Conservation (phyloP, 2,329 filamentous ascomycete genomes). For the Botrytis pseudocinerea region DNA sequence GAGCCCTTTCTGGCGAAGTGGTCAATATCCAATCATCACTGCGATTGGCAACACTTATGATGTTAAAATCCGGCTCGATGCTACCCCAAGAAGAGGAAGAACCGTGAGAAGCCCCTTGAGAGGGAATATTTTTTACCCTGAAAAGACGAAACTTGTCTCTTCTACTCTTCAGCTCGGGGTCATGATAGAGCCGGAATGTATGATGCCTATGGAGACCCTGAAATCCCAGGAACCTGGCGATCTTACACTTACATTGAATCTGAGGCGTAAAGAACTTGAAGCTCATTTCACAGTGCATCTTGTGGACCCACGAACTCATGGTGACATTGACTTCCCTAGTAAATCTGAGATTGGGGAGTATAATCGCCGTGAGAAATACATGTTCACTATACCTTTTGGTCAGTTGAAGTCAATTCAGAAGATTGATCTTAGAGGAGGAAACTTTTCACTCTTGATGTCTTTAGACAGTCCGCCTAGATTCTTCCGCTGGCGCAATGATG, state of each 20-base stretch:
- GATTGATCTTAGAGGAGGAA: conserved; percentile 39
- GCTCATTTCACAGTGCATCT: conserved; percentile 45
- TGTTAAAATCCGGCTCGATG: neutral
- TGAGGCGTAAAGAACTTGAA: conserved; percentile 44
- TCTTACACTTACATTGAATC: conserved; percentile 45
- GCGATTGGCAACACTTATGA: neutral
- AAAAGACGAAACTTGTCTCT: conserved; percentile 46
- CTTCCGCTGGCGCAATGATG: conserved; percentile 40
- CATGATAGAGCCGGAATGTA: conserved; percentile 51
- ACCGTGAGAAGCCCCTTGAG: conserved; percentile 33
- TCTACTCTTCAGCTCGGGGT: conserved; percentile 62
- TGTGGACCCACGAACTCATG: conserved; percentile 33
- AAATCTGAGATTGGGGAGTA: conserved; percentile 25
- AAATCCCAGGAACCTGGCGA: conserved; percentile 19
- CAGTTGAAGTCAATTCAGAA: conserved; percentile 50
- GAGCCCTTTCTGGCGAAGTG: conserved; percentile 50
- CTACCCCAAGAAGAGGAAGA: neutral
- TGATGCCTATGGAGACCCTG: conserved; percentile 49
- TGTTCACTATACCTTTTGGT: conserved; percentile 43
- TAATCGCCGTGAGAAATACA: conserved; percentile 39
- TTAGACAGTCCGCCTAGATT: conserved; percentile 49
- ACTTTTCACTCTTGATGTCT: conserved; percentile 49
- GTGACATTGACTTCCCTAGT: conserved; percentile 23
- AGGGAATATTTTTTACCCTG: conserved; percentile 37
- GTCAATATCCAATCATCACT: neutral